phyloP scores from a whole-genome alignment of 2,329 filamentous ascomycete species.

The Penicillium sp. region DNA sequence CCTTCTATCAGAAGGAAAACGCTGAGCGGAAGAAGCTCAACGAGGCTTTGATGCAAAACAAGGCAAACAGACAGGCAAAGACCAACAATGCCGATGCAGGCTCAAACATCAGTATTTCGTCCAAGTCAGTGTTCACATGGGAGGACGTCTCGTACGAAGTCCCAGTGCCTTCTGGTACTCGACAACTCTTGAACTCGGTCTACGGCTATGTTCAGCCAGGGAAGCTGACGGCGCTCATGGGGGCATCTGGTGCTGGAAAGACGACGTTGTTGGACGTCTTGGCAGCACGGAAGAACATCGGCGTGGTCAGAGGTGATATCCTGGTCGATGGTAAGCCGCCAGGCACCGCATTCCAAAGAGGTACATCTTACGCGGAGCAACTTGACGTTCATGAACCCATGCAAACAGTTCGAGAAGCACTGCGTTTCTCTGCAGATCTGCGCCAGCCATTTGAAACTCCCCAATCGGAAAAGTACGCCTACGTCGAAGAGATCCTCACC shows the following conservation, averaged over 20 bases:
- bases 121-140: constrained; percentile 56
- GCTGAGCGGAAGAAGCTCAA: constrained; percentile 39
- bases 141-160: constrained; percentile 51
- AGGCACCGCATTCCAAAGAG: constrained; percentile 60
- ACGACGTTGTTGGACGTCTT: constrained; percentile 79
- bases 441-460: constrained; percentile 59
- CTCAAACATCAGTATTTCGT: constrained; percentile 50
- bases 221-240: constrained; percentile 51
- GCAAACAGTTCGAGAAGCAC: constrained; percentile 61
- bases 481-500: constrained; percentile 64
- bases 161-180: constrained; percentile 45
- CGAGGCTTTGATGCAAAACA: constrained; percentile 40
- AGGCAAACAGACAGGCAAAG: constrained; percentile 35
- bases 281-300: constrained; percentile 61
- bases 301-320: constrained; percentile 60
- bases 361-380: constrained; percentile 63
- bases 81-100: constrained; percentile 34
- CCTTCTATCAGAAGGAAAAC: constrained; percentile 42
- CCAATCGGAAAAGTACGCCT: constrained; percentile 59
- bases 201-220: constrained; percentile 51
- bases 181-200: constrained; percentile 46
- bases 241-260: constrained; percentile 69
- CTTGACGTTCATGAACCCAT: constrained; percentile 62
- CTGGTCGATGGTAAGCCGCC: constrained; percentile 58
- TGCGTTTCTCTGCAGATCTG: constrained; percentile 63